Evolutionary conservation across 1,284 basidiomycete species (phyloP), one percentile per base, ranked within the genome.

Genomic region (Ceratobasidium sp.): DNA sequence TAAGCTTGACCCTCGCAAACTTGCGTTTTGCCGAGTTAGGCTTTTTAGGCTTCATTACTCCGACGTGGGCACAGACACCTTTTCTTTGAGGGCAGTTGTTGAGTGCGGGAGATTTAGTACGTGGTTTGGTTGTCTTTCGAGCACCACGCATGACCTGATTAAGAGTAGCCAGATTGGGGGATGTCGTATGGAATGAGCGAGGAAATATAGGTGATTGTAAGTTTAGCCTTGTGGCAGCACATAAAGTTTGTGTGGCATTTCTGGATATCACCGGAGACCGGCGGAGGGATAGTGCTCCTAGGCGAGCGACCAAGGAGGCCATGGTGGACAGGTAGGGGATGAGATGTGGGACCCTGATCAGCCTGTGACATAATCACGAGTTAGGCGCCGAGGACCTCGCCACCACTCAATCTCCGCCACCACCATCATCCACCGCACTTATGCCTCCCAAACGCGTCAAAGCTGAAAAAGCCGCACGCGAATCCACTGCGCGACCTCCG

Each of bases 21-120:
- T 99, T 99, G 80, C 98, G 94, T 83, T 98, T 96, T 61, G 97
- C 97, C 57, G 97, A 99, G 86, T 99, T 99, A 80, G 98, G 98
- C 84, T 99, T 99, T 88, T 97, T 98, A 33, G 98, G 98, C 83
- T 94, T 96, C 81, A 89, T 90, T 62, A 92, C 94, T 85, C 94
- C 93, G 33, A 98, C 91, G 81, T 92, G 91, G 42, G 92, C 90
- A 83, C 95, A 94, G 78, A 98, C 96, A 50, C 94, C 96, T 84
- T 97, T 98, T 82, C 91, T 91, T 86, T 98, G 96, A 13, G 93
- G 94, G 83, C 90, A 93, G 44, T 85, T 87, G 79, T 93, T 87
- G 33, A 98, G 89, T 12, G 96, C 90, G 0, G 96, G 96, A 4
- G 95, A 91, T 82, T 90, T 91, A 26, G 91, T 84, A 77, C 89